Evolutionary conservation across 2,329 filamentous ascomycete species (phyloP).

Genomic region (Colletotrichum plurivorum): DNA sequence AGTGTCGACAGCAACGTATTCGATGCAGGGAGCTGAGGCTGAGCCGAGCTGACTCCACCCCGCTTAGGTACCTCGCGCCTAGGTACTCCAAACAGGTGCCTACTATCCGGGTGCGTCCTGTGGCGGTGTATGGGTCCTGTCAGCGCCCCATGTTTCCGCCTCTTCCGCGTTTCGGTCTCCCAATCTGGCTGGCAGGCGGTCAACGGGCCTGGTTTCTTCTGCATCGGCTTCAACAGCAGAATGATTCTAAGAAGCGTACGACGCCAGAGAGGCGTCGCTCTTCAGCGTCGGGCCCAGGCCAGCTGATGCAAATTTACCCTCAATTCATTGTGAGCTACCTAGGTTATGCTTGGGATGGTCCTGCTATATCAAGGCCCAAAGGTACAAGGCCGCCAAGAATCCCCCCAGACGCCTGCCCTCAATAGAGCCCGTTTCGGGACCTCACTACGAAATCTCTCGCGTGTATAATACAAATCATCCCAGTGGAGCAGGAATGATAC

Average conservation of each 20-base stretch:
- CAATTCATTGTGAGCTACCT: not conserved
- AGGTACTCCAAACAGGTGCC: not conserved
- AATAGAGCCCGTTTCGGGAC: not conserved
- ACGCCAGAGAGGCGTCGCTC: not conserved
- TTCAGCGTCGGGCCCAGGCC: not conserved
- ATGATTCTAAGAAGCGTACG: not conserved
- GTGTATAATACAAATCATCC: not conserved
- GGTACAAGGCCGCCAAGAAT: too few species aligned
- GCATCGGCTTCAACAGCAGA: constrained; percentile 5
- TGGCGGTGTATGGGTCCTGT: constrained; percentile 20
- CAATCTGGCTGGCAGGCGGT: not conserved
- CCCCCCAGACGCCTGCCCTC: too few species aligned
- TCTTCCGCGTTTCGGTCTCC: constrained; percentile 4
- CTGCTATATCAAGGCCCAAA: not conserved
- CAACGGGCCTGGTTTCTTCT: not conserved
- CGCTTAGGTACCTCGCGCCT: not conserved
- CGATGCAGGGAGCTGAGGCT: constrained; percentile 30
- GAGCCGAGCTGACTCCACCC: constrained; percentile 14
- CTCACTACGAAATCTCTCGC: not conserved
- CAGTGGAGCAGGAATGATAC: too few species aligned
- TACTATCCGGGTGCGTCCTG: not conserved
- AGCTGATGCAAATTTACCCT: not conserved
- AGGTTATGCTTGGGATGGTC: not conserved
- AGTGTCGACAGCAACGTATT: not conserved
- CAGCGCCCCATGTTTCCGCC: not conserved